These are phyloP conservation scores for Suillus placidus DNA, from an alignment of 768 basidiomycete species.

Conservation along the genomic window DNA sequence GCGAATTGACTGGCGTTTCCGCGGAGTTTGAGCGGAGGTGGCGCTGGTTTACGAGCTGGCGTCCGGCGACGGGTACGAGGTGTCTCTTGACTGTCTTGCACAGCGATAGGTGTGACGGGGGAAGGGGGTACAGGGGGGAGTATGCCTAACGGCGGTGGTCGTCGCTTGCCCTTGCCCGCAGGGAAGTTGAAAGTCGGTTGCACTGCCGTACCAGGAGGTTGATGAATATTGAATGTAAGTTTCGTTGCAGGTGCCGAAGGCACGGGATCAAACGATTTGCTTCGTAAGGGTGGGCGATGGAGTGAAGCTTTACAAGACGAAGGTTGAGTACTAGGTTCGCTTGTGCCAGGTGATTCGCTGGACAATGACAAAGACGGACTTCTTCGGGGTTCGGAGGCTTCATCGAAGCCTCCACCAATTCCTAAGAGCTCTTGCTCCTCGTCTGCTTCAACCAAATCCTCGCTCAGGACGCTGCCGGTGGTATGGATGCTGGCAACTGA, in stretches of 20 bases:
- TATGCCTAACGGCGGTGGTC: slow-evolving; percentile 61
- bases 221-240: slow-evolving; percentile 53
- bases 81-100: slow-evolving; percentile 32
- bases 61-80: slow-evolving; percentile 46
- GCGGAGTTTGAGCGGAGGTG: slow-evolving; percentile 58
- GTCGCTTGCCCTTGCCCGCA: slow-evolving; percentile 53
- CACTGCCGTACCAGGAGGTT: slow-evolving; percentile 54
- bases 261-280: slow-evolving; percentile 29
- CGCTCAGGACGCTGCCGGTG: slow-evolving; percentile 69
- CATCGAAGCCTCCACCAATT: slow-evolving; percentile 64
- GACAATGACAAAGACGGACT: slow-evolving; percentile 35
- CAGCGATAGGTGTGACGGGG: slow-evolving; percentile 56
- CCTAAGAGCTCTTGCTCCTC: slow-evolving; percentile 76
- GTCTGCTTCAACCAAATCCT: slow-evolving; percentile 81
- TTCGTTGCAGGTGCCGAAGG: slow-evolving; percentile 63
- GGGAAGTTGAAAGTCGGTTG: slow-evolving; percentile 52
- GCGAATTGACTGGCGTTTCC: slow-evolving; percentile 28
- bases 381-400: slow-evolving; percentile 35
- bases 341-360: slow-evolving; percentile 39
- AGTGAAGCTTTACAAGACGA: slow-evolving; percentile 9
- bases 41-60: slow-evolving; percentile 55
- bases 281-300: slow-evolving; percentile 12
- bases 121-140: slow-evolving; percentile 77
- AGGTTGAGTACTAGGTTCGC: slow-evolving; percentile 29
- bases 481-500: slow-evolving; percentile 76